Conservation (phyloP, 2,329 filamentous ascomycete genomes). For the Cylindrodendrum hubeiense region DNA sequence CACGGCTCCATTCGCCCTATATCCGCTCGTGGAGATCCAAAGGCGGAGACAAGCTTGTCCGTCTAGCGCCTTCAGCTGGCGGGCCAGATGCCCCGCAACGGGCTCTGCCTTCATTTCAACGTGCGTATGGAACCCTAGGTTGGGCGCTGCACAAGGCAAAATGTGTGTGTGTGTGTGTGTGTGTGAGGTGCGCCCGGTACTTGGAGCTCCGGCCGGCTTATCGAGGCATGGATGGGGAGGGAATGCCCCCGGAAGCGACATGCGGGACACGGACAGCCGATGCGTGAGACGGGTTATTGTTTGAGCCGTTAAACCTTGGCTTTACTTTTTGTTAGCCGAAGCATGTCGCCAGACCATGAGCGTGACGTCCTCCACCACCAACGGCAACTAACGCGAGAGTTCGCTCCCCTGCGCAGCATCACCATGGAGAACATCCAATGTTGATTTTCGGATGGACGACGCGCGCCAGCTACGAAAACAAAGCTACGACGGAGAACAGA, state of each 20-base stretch:
- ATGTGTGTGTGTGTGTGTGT: no score
- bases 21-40: neutral
- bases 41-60: neutral
- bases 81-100: conserved; percentile 4
- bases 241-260: neutral
- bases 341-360: no score
- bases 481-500: no score
- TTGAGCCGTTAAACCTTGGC: conserved; percentile 3
- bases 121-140: neutral
- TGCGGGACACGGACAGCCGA: neutral
- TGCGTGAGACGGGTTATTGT: conserved; percentile 15
- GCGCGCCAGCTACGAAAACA: no score
- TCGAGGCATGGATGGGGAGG: neutral
- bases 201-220: conserved; percentile 1
- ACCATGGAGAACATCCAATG: no score
- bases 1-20: no score
- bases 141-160: conserved; percentile 16
- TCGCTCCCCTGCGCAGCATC: neutral
- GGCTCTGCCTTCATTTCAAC: conserved; percentile 13
- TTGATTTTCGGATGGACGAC: neutral
- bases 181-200: no score
- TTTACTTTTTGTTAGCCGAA: neutral
- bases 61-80: conserved; percentile 25
- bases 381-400: neutral
- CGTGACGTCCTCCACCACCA: neutral